A percentile compares a stretch with the other conserved stretches of the same genome.
phyloP scores from a whole-genome alignment of 768 basidiomycete species.

The Cyclocybe aegerita region DNA sequence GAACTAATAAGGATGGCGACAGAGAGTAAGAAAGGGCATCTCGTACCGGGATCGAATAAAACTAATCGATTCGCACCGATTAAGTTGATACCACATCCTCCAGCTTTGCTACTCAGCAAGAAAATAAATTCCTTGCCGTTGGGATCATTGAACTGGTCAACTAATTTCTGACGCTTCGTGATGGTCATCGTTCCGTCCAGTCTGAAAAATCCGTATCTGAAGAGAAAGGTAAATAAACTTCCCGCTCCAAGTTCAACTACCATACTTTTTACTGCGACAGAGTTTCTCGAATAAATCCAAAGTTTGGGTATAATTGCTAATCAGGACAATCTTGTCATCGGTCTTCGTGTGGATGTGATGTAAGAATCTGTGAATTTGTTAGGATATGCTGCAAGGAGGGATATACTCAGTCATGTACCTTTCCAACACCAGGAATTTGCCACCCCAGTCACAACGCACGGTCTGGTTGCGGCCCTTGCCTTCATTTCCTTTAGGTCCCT shows the following conservation, averaged over 20 bases:
- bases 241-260: conserved; percentile 13
- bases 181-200: conserved; percentile 96
- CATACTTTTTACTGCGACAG: conserved; percentile 79
- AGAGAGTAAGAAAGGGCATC: not conserved
- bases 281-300: conserved; percentile 91
- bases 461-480: conserved; percentile 44
- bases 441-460: conserved; percentile 81
- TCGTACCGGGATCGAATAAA: conserved; percentile 86
- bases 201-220: conserved; percentile 85
- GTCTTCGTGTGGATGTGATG: conserved; percentile 80
- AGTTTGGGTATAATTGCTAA: conserved; percentile 96
- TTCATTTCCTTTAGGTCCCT: conserved; percentile 49
- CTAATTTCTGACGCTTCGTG: conserved; percentile 89
- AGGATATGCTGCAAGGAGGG: not conserved
- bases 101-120: conserved; percentile 91
- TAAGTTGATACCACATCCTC: conserved; percentile 95
- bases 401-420: conserved; percentile 46
- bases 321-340: conserved; percentile 93
- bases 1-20: not conserved
- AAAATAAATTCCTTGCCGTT: conserved; percentile 93
- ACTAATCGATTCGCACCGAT: conserved; percentile 97
- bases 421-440: conserved; percentile 92
- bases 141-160: conserved; percentile 95
- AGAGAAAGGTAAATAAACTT: conserved; percentile 5
- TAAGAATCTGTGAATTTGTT: conserved; percentile 58